These are phyloP conservation scores for Ophioceras dolichostomum DNA, from an alignment of 2,329 filamentous ascomycete genomes.

Conservation along the genomic window DNA sequence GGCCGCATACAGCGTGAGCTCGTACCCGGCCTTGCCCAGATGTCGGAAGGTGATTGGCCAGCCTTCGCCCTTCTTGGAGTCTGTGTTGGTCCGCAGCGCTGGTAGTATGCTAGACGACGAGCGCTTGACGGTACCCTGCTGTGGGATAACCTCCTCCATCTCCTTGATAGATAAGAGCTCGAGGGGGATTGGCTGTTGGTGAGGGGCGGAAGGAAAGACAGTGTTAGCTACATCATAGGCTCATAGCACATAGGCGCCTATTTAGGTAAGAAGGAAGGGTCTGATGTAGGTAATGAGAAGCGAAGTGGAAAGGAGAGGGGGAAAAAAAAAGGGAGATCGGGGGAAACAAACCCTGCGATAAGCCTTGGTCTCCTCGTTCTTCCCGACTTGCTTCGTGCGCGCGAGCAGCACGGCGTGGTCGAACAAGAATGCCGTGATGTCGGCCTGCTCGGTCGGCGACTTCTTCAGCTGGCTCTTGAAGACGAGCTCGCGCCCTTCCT, in stretches of 20 bases:
- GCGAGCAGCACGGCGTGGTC: slow-evolving; percentile 92
- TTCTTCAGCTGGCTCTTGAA: slow-evolving; percentile 95
- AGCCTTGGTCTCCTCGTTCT: slow-evolving; percentile 87
- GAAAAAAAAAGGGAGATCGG: neutral
- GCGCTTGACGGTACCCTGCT: slow-evolving; percentile 67
- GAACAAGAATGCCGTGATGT: slow-evolving; percentile 91
- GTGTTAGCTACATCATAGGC: slow-evolving; percentile 9
- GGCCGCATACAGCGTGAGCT: slow-evolving; percentile 76
- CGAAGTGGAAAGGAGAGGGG: neutral
- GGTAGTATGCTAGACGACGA: slow-evolving; percentile 76
- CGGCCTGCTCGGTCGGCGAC: slow-evolving; percentile 71
- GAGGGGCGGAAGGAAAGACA: neutral
- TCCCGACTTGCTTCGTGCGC: slow-evolving; percentile 81
- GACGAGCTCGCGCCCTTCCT: slow-evolving; percentile 83
- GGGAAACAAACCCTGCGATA: slow-evolving; percentile 54
- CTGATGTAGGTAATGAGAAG: neutral
- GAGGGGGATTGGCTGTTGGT: slow-evolving; percentile 67
- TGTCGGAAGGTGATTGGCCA: slow-evolving; percentile 95
- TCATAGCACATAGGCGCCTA: too few relatives aligned
- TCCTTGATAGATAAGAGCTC: slow-evolving; percentile 88
- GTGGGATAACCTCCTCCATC: slow-evolving; percentile 92
- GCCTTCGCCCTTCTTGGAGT: slow-evolving; percentile 56
- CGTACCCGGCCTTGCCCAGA: slow-evolving; percentile 90
- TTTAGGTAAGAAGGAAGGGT: too few relatives aligned
- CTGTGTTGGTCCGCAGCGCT: slow-evolving; percentile 31